phyloP scores from a whole-genome alignment of 2,329 filamentous ascomycete genomes.

The Lasiodiplodia citricola region DNA sequence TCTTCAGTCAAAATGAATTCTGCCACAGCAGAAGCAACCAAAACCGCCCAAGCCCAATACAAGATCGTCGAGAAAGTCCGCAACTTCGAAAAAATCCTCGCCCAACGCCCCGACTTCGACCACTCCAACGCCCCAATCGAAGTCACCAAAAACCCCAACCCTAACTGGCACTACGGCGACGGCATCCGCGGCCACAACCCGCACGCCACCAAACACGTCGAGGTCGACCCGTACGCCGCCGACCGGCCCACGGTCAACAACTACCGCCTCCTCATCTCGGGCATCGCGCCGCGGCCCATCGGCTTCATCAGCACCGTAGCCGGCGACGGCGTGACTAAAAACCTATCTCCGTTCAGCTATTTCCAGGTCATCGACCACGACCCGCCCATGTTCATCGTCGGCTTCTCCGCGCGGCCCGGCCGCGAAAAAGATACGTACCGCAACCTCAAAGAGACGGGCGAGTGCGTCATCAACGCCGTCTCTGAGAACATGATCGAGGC shows the following conservation, averaged over 20 bases:
- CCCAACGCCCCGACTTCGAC: constrained; percentile 28
- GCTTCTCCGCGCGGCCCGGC: constrained; percentile 29
- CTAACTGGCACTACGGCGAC: constrained; percentile 29
- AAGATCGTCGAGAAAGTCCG: neutral
- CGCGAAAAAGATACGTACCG: constrained; percentile 32
- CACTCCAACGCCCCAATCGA: constrained; percentile 24
- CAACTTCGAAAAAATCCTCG: neutral
- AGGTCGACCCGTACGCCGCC: constrained; percentile 31
- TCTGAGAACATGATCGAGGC: constrained; percentile 81
- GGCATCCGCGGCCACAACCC: constrained; percentile 16
- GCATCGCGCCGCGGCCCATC: constrained; percentile 31
- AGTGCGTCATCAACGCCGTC: constrained; percentile 73
- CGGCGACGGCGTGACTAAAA: constrained; percentile 29
- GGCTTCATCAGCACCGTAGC: constrained; percentile 31
- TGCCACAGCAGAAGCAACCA: neutral
- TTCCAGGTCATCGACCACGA: constrained; percentile 36
- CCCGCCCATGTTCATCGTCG: constrained; percentile 33
- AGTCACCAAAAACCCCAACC: constrained; percentile 29
- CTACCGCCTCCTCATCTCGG: constrained; percentile 32
- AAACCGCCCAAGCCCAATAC: neutral
- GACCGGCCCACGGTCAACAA: constrained; percentile 30
- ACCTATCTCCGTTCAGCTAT: constrained; percentile 37
- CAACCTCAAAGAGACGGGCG: constrained; percentile 34
- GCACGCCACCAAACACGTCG: constrained; percentile 19
- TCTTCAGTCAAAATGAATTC: neutral